A percentile compares a stretch with the other conserved stretches of the same genome.
Conservation (phyloP, 2,329 filamentous ascomycete species). For the Xylaria sp. region DNA sequence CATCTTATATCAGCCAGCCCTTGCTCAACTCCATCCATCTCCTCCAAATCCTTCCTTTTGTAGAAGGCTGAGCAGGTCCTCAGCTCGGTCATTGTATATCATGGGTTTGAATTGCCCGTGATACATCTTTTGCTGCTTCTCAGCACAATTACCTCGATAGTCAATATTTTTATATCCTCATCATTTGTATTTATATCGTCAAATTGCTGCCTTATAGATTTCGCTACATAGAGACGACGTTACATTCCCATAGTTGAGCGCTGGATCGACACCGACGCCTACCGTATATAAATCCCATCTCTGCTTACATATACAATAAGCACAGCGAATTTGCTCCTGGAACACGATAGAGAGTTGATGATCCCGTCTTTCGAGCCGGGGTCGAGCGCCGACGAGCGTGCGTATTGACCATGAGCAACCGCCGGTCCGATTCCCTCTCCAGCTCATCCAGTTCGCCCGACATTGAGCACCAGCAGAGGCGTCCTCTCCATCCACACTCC, state of each 20-base stretch:
- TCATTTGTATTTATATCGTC: not conserved
- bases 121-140: not conserved
- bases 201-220: constrained; percentile 7
- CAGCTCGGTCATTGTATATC: constrained; percentile 9
- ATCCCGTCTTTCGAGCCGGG: constrained; percentile 9
- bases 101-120: not conserved
- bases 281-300: constrained; percentile 1
- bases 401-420: constrained; percentile 32
- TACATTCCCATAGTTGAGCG: not conserved
- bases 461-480: constrained; percentile 44
- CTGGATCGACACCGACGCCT: not conserved
- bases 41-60: not conserved
- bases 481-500: constrained; percentile 41
- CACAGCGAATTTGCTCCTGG: not conserved
- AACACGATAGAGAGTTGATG: constrained; percentile 3
- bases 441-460: constrained; percentile 39
- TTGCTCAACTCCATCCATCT: not conserved
- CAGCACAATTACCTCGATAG: not conserved
- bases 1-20: not conserved
- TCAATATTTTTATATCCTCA: no score
- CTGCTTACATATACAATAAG: not conserved
- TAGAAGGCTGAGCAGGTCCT: constrained; percentile 32
- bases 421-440: constrained; percentile 23
- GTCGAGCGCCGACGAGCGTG: constrained; percentile 23
- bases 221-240: not conserved